Evolutionary conservation across 257 asterid species (phyloP), one percentile per base, ranked within the genome.

Genomic region (Sherardia arvensis): DNA sequence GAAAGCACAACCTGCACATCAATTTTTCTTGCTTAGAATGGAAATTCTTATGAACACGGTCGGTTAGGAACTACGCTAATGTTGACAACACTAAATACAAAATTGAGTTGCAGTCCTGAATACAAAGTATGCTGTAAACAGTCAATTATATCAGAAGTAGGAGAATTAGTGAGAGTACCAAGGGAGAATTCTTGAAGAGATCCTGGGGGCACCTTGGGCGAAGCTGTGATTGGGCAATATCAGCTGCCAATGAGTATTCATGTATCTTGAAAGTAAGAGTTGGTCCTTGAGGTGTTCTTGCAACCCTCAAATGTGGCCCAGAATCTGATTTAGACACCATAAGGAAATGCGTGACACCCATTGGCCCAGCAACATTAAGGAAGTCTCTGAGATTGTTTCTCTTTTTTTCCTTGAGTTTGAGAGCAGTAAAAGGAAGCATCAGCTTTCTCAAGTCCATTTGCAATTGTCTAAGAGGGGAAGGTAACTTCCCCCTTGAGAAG

Each of bases 381-480:
- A 87, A 93, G 65, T 93, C 96, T 30, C 74, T 85, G 67, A 92
- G 83, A 72, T 81, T 89, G 79, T 92, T 87, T 2, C 94, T 87
- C 74, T 71, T 92, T 47, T 85, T 89, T 70, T 92, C 99, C 99
- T 77, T 92, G 67, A 92, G 99, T 72, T 87, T 92, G 33, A 92
- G 78, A 67, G 99, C 99, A 67, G 99, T 92, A 69, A 51, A 87
- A 38, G 99, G 99, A 77, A 84, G 94, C 99, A 87, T 92, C 83
- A 85, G 64, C 76, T 92, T 89, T 59, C 99, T 86, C 61, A 92
- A 65, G 78, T 92, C 97, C 85, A 74, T 81, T 80, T 85, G 85
- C 81, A 92, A 66, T 21, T 85, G 88, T 48, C 88, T 72, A 18
- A 92, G 97, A 68, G 87, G 70, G 11, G 78, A 82, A 8, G 99